A percentile compares a stretch with the other conserved stretches of the same genome.
Evolutionary conservation across 2,329 filamentous ascomycete species (phyloP).

Genomic region (Ophiostoma ips): DNA sequence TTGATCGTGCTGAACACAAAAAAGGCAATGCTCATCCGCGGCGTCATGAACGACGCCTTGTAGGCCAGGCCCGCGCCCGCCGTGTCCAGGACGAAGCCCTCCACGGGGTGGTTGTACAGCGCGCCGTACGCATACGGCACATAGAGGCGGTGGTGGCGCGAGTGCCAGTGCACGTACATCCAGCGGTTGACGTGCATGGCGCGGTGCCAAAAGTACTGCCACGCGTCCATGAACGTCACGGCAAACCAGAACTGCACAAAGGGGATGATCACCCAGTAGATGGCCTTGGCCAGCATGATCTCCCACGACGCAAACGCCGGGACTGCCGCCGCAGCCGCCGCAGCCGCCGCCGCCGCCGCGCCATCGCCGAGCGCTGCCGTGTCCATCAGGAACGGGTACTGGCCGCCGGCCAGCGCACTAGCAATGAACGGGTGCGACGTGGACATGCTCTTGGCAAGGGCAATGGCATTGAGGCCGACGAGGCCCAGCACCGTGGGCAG

Average conservation of each 20-base stretch:
- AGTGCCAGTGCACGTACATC: slow-evolving; percentile 90
- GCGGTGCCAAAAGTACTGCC: slow-evolving; percentile 96
- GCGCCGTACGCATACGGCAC: slow-evolving; percentile 96
- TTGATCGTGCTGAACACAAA: slow-evolving; percentile 85
- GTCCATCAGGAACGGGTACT: slow-evolving; percentile 51
- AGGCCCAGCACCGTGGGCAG: slow-evolving; percentile 57
- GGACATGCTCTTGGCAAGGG: slow-evolving; percentile 62
- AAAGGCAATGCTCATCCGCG: slow-evolving; percentile 76
- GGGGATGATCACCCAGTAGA: slow-evolving; percentile 72
- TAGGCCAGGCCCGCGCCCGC: slow-evolving; percentile 75
- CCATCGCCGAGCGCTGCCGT: slow-evolving; percentile 26
- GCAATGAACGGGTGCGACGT: slow-evolving; percentile 59
- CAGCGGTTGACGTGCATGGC: slow-evolving; percentile 96
- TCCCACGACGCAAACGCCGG: slow-evolving; percentile 80
- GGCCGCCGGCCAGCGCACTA: slow-evolving; percentile 62
- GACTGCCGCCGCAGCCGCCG: slow-evolving; percentile 35
- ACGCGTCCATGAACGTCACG: slow-evolving; percentile 72
- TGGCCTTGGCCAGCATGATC: slow-evolving; percentile 52
- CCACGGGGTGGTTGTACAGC: slow-evolving; percentile 89
- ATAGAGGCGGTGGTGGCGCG: slow-evolving; percentile 89
- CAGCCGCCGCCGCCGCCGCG: slow-evolving; percentile 18
- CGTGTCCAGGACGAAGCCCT: slow-evolving; percentile 88
- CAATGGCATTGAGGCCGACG: slow-evolving; percentile 61
- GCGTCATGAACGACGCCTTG: slow-evolving; percentile 67
- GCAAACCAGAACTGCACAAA: slow-evolving; percentile 62